Evolutionary conservation across 2,329 filamentous ascomycete species (phyloP), one percentile per base, ranked within the genome.

Genomic region (Fusarium pilosicola): DNA sequence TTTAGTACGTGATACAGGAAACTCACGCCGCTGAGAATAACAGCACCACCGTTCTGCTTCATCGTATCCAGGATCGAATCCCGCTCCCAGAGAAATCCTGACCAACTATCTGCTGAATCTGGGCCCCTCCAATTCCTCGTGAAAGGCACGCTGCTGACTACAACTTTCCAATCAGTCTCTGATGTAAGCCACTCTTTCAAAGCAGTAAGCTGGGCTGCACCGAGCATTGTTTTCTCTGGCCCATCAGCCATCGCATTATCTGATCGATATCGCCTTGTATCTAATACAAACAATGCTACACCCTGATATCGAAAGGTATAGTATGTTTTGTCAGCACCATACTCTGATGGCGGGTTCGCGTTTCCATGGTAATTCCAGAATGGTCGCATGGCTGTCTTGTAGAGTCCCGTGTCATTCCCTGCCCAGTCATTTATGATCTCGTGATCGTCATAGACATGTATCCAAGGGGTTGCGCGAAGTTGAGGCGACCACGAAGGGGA

Each of bases 381-480:
- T 11, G 57, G 57, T 1, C n/a, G 45, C 36, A 60, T 60, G 6
- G 57, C 46, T 5, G 36, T 28, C 7, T 26, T 30, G 15, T 60
- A 60, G 22, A 60, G 46, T 0, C 18, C 46, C 7, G 28, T 55
- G 15, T 60, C n/a, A 14, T 60, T 60, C 4, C 36, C 14, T 12
- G 57, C 57, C 57, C 46, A 60, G 18, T 60, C 46, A 12, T 60
- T 60, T 5, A 55, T 60, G 12, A 60, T 60, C n/a, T 60, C 57
- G 12, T 60, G 57, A 13, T 42, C 57, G 9, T 60, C 57, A 18
- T 60, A 60, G 14, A 60, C 57, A 20, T 60, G 36, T 20, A 60
- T 15, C 57, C 46, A 60, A 3, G 46, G 28, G 6, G 32, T 22
- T 14, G 36, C 3, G 1, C n/a, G 46, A 17, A 55, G 45, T 1